Conservation (phyloP, 495 filamentous ascomycete species). For the Penicillium macrosclerotiorum region DNA sequence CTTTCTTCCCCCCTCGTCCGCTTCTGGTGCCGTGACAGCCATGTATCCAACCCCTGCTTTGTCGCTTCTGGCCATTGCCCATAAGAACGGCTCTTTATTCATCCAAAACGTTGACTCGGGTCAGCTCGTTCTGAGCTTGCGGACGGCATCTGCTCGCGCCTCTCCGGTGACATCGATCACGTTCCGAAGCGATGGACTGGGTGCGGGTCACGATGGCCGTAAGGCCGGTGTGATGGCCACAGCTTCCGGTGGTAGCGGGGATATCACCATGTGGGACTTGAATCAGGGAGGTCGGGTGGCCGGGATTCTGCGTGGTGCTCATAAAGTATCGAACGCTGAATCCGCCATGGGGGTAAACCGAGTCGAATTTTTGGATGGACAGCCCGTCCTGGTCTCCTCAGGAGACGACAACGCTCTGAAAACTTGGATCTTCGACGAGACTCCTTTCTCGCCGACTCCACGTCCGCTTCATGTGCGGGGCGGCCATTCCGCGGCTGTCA, state of each 20-base stretch:
- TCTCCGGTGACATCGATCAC: slow-evolving; percentile 73
- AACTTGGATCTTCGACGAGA: slow-evolving; percentile 91
- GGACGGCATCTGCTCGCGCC: slow-evolving; percentile 51
- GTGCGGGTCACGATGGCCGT: slow-evolving; percentile 83
- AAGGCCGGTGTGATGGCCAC: slow-evolving; percentile 85
- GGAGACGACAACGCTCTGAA: slow-evolving; percentile 92
- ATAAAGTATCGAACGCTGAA: slow-evolving; percentile 63
- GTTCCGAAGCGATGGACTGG: slow-evolving; percentile 87
- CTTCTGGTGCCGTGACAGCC: slow-evolving; percentile 73
- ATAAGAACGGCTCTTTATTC: slow-evolving; percentile 70
- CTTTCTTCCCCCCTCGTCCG: slow-evolving; percentile 64
- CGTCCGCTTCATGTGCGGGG: slow-evolving; percentile 78
- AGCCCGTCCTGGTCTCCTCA: slow-evolving; percentile 84
- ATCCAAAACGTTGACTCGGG: slow-evolving; percentile 80
- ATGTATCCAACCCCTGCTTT: slow-evolving; percentile 79
- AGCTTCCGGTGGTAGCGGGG: slow-evolving; percentile 65
- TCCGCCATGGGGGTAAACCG: slow-evolving; percentile 64
- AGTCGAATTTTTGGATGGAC: slow-evolving; percentile 86
- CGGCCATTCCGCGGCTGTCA: slow-evolving; percentile 85
- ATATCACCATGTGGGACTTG: slow-evolving; percentile 94
- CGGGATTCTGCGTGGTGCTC: slow-evolving; percentile 79
- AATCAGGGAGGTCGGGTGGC: slow-evolving; percentile 79
- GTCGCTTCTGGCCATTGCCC: slow-evolving; percentile 84
- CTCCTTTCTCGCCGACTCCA: slow-evolving; percentile 79
- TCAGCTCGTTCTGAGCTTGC: slow-evolving; percentile 63